A percentile compares a stretch with the other conserved stretches of the same genome.
Conservation (phyloP, 2,329 filamentous ascomycete genomes). For the Fonsecaea erecta region DNA sequence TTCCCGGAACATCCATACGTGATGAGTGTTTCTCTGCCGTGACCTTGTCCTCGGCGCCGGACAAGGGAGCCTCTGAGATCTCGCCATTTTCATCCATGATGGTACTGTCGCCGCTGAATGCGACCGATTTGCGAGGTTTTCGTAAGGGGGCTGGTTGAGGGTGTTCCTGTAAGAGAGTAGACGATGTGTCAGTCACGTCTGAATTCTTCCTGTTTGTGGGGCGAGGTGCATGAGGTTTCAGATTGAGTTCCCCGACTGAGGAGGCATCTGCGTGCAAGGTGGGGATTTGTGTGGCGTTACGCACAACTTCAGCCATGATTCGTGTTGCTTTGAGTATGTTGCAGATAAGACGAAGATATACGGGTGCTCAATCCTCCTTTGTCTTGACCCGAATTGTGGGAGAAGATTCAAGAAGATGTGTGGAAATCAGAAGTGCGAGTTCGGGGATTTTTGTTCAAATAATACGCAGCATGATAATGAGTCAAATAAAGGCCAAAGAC, state of each 20-base stretch:
- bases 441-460: background rate
- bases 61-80: conserved; percentile 68
- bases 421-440: background rate
- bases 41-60: conserved; percentile 73
- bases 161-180: conserved; percentile 29
- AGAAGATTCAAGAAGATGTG: conserved; percentile 25
- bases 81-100: conserved; percentile 89
- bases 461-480: conserved; percentile 13
- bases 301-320: conserved; percentile 39
- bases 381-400: conserved; percentile 4
- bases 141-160: conserved; percentile 51
- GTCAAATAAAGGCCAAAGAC: conserved; percentile 22
- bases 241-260: conserved; percentile 20
- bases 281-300: conserved; percentile 34
- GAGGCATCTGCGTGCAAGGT: conserved; percentile 23
- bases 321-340: conserved; percentile 5
- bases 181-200: conserved; percentile 20
- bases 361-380: conserved; percentile 2
- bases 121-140: conserved; percentile 88
- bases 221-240: conserved; percentile 33
- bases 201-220: conserved; percentile 27
- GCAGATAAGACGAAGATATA: background rate
- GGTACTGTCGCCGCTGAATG: conserved; percentile 84
- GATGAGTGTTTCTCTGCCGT: conserved; percentile 75
- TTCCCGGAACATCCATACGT: conserved; percentile 12